These are phyloP conservation scores for Carex sylvatica DNA, from an alignment of 202 grass and related monocot genomes.

Conservation along the genomic window DNA sequence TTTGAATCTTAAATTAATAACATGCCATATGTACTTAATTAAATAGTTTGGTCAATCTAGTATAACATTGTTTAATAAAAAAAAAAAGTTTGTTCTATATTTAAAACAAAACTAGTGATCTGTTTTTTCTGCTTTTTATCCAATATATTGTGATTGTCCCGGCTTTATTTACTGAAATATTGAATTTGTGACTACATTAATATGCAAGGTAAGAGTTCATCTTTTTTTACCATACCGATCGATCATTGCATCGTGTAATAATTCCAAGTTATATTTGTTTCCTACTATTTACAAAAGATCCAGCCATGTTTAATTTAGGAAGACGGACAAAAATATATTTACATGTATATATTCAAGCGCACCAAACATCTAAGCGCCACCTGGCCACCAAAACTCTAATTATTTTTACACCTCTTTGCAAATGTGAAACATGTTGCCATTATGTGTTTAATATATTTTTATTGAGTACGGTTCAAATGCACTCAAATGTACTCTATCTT, in stretches of 20 bases:
- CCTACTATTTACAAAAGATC: slow-evolving; percentile 52
- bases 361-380: slow-evolving; percentile 27
- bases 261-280: slow-evolving; percentile 15
- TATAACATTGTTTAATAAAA: background rate
- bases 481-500: too few relatives aligned
- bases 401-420: background rate
- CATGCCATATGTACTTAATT: background rate
- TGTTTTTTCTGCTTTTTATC: too few relatives aligned
- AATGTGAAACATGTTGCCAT: background rate
- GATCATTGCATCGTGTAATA: slow-evolving; percentile 36
- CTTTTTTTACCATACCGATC: background rate
- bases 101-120: too few relatives aligned
- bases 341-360: too few relatives aligned
- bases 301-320: too few relatives aligned
- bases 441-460: background rate
- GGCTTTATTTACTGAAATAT: background rate
- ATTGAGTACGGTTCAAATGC: too few relatives aligned
- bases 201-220: background rate
- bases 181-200: background rate
- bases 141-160: background rate
- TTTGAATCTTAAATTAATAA: background rate
- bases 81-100: background rate
- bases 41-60: background rate
- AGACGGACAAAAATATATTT: too few relatives aligned
- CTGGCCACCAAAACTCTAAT: slow-evolving; percentile 48